Evolutionary conservation across 768 basidiomycete genomes (phyloP), one percentile per base, ranked within the genome.

Genomic region (Boletus sp.): DNA sequence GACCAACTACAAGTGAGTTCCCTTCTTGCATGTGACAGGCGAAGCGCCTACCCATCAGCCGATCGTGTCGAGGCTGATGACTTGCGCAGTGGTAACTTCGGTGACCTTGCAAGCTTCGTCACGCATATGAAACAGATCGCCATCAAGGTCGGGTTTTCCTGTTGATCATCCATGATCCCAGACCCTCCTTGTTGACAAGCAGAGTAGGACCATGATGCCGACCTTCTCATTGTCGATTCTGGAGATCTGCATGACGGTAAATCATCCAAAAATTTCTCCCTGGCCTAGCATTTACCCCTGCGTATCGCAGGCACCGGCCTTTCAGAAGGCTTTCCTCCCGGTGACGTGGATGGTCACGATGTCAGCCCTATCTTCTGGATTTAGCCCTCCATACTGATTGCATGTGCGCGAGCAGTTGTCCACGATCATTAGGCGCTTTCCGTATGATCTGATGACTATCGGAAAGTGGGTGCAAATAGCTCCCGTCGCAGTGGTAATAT

Each of bases 391-490:
- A 18, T 46, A 1, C 37, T 42, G 18, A 62, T 39, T 32, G 1
- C 2, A 14, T 37, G 37, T 2, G 15, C 10, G 24, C 2, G 24
- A 24, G 3, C 24, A 37, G 37, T 14, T 11, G 15, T 9, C 8
- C 15, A 37, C 2, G 37, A 10, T 92, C 69, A 76, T 94, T 60
- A 73, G 80, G 20, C 73, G 82, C 53, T 76, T 95, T 18, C 87
- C 88, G 0, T 95, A 92, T 65, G 94, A 95, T 65, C 65, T 93
- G 3, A 80, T 93, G 24, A 24, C 24, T 24, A 24, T 24, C 3
- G 24, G 24, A 24, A 24, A 24, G 24, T 24, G 24, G 24, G 67
- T 72, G 18, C 3, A 8, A 30, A 20, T 28, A 12, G n/a, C 41
- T 46, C 33, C 10, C 9, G 4, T 8, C 24, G 9, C n/a, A n/a